Evolutionary conservation across 2,329 filamentous ascomycete species (phyloP).

Genomic region (Hypoxylon sp.): DNA sequence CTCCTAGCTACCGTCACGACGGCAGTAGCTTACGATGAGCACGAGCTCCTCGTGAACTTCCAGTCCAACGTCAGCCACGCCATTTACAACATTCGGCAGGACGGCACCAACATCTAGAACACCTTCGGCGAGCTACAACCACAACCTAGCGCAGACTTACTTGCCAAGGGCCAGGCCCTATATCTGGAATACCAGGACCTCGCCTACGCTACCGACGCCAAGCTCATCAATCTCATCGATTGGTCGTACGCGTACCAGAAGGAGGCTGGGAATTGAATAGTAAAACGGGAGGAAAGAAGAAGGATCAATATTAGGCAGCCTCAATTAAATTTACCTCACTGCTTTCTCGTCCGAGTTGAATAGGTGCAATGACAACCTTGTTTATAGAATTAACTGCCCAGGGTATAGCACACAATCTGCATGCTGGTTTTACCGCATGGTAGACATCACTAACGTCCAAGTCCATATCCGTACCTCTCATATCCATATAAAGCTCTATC

Average conservation of each 20-base stretch:
- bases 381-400: constrained; percentile 4
- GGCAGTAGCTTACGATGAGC: neutral
- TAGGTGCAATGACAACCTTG: constrained; percentile 8
- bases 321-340: constrained; percentile 10
- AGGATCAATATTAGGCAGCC: neutral
- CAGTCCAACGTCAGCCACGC: too few species aligned
- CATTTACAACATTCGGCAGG: too few species aligned
- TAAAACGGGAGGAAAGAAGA: neutral
- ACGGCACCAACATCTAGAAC: too few species aligned
- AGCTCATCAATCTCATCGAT: constrained; percentile 15
- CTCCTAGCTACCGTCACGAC: neutral
- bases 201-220: neutral
- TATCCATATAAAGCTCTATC: constrained; percentile 20
- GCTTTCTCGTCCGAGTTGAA: neutral
- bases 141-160: neutral
- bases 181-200: constrained; percentile 2
- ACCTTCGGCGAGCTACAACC: too few species aligned
- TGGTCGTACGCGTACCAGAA: constrained; percentile 18
- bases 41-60: too few species aligned
- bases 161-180: neutral
- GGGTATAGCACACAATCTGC: neutral
- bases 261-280: neutral
- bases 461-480: neutral
- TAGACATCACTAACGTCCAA: constrained; percentile 7
- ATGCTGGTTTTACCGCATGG: constrained; percentile 3